Evolutionary conservation across 371 early-diverging fungal species (phyloP).

Genomic region (Lichtheimia ornata): DNA sequence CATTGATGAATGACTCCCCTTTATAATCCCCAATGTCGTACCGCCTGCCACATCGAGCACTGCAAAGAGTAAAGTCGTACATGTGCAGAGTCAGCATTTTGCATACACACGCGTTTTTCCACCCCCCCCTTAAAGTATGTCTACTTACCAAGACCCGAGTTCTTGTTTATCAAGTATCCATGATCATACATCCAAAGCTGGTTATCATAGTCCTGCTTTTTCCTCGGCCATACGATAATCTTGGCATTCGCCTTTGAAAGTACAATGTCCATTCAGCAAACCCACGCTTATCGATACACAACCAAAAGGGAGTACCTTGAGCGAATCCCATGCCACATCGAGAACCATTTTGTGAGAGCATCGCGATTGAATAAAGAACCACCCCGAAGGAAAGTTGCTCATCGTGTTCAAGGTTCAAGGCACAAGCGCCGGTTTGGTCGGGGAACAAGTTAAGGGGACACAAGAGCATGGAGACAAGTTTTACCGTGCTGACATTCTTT

Average conservation of each 20-base stretch:
- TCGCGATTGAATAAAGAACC: constrained; percentile 52
- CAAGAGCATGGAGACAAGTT: too few species aligned
- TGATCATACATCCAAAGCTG: constrained; percentile 35
- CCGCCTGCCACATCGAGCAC: constrained; percentile 50
- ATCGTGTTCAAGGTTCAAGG: constrained; percentile 14
- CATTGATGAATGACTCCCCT: not conserved
- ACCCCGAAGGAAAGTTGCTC: constrained; percentile 48
- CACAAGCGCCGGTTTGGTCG: too few species aligned
- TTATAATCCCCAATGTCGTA: constrained; percentile 8
- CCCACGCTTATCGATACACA: too few species aligned
- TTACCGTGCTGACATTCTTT: too few species aligned
- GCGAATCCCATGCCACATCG: constrained; percentile 43
- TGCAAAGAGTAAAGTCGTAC: constrained; percentile 12
- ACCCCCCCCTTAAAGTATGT: constrained; percentile 11
- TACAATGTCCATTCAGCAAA: too few species aligned
- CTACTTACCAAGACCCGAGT: constrained; percentile 34
- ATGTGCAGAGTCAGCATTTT: too few species aligned
- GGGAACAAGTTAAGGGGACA: too few species aligned
- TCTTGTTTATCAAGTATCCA: constrained; percentile 31
- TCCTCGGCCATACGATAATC: constrained; percentile 42
- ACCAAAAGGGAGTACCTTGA: constrained; percentile 29
- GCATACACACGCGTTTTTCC: constrained; percentile 15
- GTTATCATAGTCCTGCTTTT: constrained; percentile 34
- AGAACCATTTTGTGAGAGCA: constrained; percentile 46
- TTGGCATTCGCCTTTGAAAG: constrained; percentile 34